phyloP scores from a whole-genome alignment of 345 rosid species.

The Bretschneidera sinensis region DNA sequence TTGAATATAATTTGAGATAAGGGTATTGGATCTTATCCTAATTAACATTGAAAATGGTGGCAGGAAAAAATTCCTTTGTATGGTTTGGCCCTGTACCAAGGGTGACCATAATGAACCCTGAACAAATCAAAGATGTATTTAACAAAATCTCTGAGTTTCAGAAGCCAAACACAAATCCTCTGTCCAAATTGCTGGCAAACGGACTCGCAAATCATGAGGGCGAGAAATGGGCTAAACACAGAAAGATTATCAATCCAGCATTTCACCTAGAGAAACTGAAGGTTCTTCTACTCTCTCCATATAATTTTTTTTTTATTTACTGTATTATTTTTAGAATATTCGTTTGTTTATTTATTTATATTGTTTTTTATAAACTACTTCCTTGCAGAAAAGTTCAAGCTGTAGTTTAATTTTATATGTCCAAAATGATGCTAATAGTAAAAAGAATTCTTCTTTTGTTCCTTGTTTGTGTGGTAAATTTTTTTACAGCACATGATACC shows the following conservation, averaged over 20 bases:
- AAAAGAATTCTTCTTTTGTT: no score
- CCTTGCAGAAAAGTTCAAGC: no score
- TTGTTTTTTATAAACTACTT: no score
- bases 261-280: conserved; percentile 47
- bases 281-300: conserved; percentile 19
- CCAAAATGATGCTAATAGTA: no score
- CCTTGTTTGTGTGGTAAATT: no score
- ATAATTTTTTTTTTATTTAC: background rate
- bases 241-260: conserved; percentile 51
- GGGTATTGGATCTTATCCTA: background rate
- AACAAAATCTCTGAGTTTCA: conserved; percentile 27
- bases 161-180: conserved; percentile 26
- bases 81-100: conserved; percentile 42
- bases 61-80: conserved; percentile 38
- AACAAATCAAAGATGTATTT: conserved; percentile 35
- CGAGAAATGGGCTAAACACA: conserved; percentile 40
- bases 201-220: conserved; percentile 36
- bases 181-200: conserved; percentile 17
- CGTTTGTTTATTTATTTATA: no score
- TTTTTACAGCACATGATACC: conserved; percentile 31
- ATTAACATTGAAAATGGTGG: background rate
- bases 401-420: no score
- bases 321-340: no score
- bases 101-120: conserved; percentile 32
- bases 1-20: no score